Evolutionary conservation across 805 yeast genomes (phyloP), one percentile per base, ranked within the genome.

Genomic region (Phaffomyces opuntiae): DNA sequence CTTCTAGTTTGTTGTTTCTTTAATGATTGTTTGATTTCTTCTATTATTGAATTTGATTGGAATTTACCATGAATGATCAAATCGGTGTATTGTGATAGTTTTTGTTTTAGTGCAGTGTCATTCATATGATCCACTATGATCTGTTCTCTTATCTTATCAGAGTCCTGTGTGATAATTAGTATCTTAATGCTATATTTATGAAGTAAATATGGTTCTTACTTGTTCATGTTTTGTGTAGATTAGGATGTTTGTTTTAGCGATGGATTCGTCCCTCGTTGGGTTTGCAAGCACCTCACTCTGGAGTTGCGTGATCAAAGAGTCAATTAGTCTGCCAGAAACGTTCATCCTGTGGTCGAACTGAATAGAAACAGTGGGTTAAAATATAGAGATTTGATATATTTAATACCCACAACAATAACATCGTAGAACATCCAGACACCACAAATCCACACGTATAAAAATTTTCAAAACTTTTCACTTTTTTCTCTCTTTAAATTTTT

Each of bases 1-100:
- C 62, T 46, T 50, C 57, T 51, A 14, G 47, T 47, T 4, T 19
- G 37, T 16, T 34, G 31, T 26, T 38, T 34, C 33, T 47, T 38
- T 13, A 45, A 41, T 12, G 34, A 17, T 14, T 48, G 48, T 9
- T 40, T 39, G 1, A 54, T 47, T 0, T 43, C 36, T 27, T 49
- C 46, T 17, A 57, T 24, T 1, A 36, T 39, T 12, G 42, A 9
- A 9, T 48, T 41, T 35, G 44, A 54, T 1, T 39, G 19, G 19
- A 53, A 49, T 32, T 35, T 35, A 14, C 43, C 35, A 17, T 48
- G 46, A 17, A 45, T 49, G 26, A 53, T 55, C 17, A 14, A 21
- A 31, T 47, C 47, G 4, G 43, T 47, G n/a, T 47, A 47, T 13
- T 35, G 21, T 5, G 47, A 36, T n/a, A 47, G 8, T 4, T 5